Conservation (phyloP, 495 filamentous ascomycete species). For the Trichoderma gamsii region DNA sequence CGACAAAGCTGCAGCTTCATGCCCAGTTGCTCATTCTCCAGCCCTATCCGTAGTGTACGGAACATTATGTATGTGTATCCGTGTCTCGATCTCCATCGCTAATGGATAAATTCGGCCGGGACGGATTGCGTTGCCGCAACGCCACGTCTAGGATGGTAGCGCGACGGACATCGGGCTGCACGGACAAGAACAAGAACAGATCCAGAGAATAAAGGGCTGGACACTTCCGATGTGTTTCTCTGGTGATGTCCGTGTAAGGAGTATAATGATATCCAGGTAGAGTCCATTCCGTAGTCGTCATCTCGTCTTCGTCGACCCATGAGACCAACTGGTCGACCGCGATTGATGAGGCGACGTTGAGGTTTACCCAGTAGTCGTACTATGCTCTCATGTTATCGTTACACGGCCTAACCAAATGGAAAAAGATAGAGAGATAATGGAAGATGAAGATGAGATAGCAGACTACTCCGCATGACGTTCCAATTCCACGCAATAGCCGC, state of each 20-base stretch:
- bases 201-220: not conserved
- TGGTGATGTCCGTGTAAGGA: not conserved
- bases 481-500: not conserved
- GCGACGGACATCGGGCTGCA: not conserved
- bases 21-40: not conserved
- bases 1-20: not conserved
- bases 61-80: not conserved
- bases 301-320: not conserved
- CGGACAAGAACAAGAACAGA: not conserved
- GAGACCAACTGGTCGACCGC: not conserved
- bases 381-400: constrained; percentile 4
- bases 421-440: not conserved
- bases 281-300: too few species aligned
- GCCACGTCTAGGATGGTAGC: constrained; percentile 1
- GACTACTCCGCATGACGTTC: not conserved
- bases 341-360: not conserved
- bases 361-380: not conserved
- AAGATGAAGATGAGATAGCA: not conserved
- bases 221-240: not conserved
- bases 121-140: not conserved
- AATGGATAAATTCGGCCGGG: not conserved
- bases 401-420: not conserved
- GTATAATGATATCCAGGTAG: not conserved
- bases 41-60: constrained; percentile 9
- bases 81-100: constrained; percentile 1